Base-by-base conservation (phyloP, 768 basidiomycete genomes). In the Tylopilus felleus region DNA sequence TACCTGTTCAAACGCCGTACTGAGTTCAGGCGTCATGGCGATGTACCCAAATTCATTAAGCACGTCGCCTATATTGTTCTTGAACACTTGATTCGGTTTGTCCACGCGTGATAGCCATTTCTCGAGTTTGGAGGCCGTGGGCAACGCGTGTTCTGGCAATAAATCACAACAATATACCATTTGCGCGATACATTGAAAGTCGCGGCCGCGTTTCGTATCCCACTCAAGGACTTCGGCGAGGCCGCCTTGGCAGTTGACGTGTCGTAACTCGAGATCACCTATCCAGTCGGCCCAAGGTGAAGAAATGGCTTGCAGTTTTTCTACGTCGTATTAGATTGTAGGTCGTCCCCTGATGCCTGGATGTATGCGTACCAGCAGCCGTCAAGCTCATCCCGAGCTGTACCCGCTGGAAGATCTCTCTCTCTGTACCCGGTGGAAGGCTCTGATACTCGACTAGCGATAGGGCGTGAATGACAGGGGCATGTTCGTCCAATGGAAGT, bases 371-470 rank as follows among this genome's bases (percentile, higher is more conserved):
- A 86, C 89, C 88, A 65, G 89, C 86, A 21, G 84, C 79, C 8
- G 86, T 85, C 44, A 93, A 74, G 16, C 81, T 74, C 73, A 90
- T 82, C 50, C 90, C 90, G 38, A 93, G 68, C 60, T 93, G 91
- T 16, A 93, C 90, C 25, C 91, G 77, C 60, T 89, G 86, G 63
- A 90, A 90, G 21, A 92, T 84, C 49, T 93, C 90, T 46, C 90
- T 81, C 67, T 93, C 89, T 5, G 76, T 72, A 6, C 75, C 74
- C 13, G 80, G 74, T 2, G 76, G 66, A 1, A 93, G 71, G 27
- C 74, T 66, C 33, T 73, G 68, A 60, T 92, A 93, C 68, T 90
- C 87, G 45, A 90, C 90, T 91, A 50, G 21, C 12, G 8, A 42
- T 2, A 28, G 10, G 28, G 9, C 9, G 28, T 61, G 35, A 51